phyloP scores from a whole-genome alignment of 2,329 filamentous ascomycete genomes.

The Dactylellina leptospora region DNA sequence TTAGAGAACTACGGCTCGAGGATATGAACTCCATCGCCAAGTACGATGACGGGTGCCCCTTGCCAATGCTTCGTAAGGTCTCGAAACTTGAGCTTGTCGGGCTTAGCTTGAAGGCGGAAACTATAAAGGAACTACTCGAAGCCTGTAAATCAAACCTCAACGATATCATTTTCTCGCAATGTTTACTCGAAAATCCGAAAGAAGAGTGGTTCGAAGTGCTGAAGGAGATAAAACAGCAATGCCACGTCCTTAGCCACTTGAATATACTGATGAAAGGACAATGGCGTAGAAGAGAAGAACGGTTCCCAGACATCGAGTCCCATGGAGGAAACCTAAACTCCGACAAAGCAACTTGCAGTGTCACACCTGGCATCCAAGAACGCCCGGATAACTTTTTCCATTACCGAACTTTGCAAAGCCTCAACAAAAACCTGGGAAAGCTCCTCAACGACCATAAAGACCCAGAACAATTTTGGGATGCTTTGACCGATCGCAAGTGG shows the following conservation, averaged over 20 bases:
- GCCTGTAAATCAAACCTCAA: constrained; percentile 6
- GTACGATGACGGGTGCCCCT: constrained; percentile 29
- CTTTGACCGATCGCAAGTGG: constrained; percentile 23
- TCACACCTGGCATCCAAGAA: constrained; percentile 16
- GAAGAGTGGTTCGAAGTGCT: constrained; percentile 29
- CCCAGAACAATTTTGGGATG: constrained; percentile 31
- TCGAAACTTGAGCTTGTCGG: constrained; percentile 18
- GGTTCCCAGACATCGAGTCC: constrained; percentile 25
- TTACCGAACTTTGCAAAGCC: background rate
- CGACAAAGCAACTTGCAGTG: constrained; percentile 2
- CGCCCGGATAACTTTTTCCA: constrained; percentile 8
- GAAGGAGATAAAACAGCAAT: constrained; percentile 12
- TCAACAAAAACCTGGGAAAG: constrained; percentile 19
- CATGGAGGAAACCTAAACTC: constrained; percentile 4
- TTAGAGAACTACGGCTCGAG: constrained; percentile 28
- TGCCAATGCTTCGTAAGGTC: constrained; percentile 17
- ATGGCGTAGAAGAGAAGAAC: constrained; percentile 26
- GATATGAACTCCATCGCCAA: constrained; percentile 16
- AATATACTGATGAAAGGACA: constrained; percentile 22
- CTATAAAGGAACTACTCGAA: constrained; percentile 13
- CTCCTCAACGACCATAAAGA: constrained; percentile 15
- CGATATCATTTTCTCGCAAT: constrained; percentile 23
- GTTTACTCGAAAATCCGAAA: constrained; percentile 31
- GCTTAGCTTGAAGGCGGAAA: constrained; percentile 20
- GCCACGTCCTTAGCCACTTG: background rate